Base-by-base conservation (phyloP, 495 filamentous ascomycete species). In the Trichoderma parareesei region DNA sequence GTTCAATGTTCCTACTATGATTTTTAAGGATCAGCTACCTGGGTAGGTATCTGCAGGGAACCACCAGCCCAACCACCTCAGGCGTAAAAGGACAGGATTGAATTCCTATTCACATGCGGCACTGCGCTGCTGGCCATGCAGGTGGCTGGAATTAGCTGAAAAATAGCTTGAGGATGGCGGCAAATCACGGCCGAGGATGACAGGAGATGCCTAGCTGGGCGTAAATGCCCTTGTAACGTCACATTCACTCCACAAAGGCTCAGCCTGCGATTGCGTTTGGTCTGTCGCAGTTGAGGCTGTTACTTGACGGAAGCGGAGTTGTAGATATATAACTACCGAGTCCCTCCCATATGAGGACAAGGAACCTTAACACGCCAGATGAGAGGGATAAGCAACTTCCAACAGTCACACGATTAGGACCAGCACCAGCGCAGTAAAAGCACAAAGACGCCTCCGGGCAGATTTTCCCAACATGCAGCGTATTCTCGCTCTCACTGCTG, bases 191-290 rank as follows among this genome's bases (percentile, higher is more conserved):
- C 53, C 53, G 53, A 57, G 53, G 37, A 57, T 27, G 20, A 57
- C 37, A 20, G 53, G 53, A 57, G 53, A 57, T 57, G 53, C 53
- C 53, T 57, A 57, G 53, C 20, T n/a, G 53, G 53, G 27, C n/a
- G 18, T 14, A 57, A 57, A 11, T 20, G 9, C 53, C 8, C 27
- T 57, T 57, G 53, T 57, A 57, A 57, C 53, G 53, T 57, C 53
- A 57, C 53, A 57, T 57, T 37, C 53, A 18, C 53, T 37, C 20
- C 53, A 11, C 40, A 41, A 35, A 57, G 53, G 27, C 16, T n/a
- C 7, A 49, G 18, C 8, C 46, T 49, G 46, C 46, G 20, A 16
- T 4, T 18, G 46, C 46, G 20, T 18, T 18, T n/a, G 16, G 14
- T 49, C 18, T 27, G 27, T 27, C 27, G 27, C 27, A 27, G 27